phyloP scores from a whole-genome alignment of 176 grass and related monocot genomes.

The Typha latifolia region DNA sequence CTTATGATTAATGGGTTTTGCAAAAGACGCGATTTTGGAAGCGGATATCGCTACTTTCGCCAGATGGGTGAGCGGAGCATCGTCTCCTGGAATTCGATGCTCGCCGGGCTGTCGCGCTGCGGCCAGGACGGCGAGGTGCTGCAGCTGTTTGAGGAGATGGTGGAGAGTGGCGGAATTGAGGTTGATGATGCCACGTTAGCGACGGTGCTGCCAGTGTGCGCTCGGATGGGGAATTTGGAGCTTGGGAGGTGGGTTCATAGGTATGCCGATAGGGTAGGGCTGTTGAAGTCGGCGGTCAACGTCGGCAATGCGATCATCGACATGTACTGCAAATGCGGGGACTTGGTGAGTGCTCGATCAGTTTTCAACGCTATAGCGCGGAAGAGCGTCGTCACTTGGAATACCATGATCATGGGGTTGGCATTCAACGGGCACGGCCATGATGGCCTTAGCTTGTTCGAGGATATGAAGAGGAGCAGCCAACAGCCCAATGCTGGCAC shows the following conservation, averaged over 20 bases:
- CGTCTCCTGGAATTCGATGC: slow-evolving; percentile 52
- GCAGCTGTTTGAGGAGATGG: slow-evolving; percentile 31
- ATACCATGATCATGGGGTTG: slow-evolving; percentile 37
- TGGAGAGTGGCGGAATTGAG: slow-evolving; percentile 8
- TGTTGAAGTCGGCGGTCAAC: slow-evolving; percentile 19
- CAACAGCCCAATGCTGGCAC: slow-evolving; percentile 40
- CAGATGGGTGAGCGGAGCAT: slow-evolving; percentile 16
- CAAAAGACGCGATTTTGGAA: slow-evolving; percentile 4
- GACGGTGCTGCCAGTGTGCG: slow-evolving; percentile 35
- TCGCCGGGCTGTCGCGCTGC: slow-evolving; percentile 21
- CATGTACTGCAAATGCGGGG: slow-evolving; percentile 65
- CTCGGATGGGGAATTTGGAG: slow-evolving; percentile 23
- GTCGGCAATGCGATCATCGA: slow-evolving; percentile 46
- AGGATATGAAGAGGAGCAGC: slow-evolving; percentile 12
- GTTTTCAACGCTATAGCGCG: slow-evolving; percentile 24
- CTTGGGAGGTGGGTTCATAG: slow-evolving; percentile 32
- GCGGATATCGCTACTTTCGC: background rate
- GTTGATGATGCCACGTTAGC: slow-evolving; percentile 45
- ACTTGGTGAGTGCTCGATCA: slow-evolving; percentile 20
- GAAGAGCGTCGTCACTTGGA: slow-evolving; percentile 47
- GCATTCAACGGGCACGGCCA: slow-evolving; percentile 37
- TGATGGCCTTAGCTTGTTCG: slow-evolving; percentile 39
- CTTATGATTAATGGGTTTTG: slow-evolving; percentile 15
- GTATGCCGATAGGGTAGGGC: slow-evolving; percentile 19
- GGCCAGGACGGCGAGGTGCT: slow-evolving; percentile 24